Evolutionary conservation across 1,284 basidiomycete species (phyloP).

Genomic region (Ceratobasidium sp.): DNA sequence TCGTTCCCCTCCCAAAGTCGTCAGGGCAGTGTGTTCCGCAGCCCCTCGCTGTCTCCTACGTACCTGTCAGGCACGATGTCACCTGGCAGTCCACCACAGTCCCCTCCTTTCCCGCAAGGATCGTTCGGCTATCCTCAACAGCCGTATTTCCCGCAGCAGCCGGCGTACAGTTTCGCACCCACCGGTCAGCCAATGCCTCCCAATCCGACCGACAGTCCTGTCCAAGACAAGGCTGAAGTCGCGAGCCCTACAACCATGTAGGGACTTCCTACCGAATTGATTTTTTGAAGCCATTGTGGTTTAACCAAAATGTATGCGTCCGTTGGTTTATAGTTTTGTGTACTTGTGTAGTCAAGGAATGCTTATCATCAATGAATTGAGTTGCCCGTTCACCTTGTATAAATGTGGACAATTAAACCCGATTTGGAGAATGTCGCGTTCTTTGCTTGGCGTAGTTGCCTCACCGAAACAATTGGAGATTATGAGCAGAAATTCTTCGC

Average conservation of each 20-base stretch:
- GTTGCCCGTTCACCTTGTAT: too few relatives aligned
- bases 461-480: too few relatives aligned
- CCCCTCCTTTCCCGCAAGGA: background rate
- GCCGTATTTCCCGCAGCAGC: background rate
- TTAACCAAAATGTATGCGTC: background rate
- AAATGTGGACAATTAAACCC: too few relatives aligned
- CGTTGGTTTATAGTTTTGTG: background rate
- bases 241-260: background rate
- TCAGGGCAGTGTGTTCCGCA: conserved; percentile 11
- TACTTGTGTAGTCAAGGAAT: too few relatives aligned
- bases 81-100: background rate
- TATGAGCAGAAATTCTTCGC: too few relatives aligned
- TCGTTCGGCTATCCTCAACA: conserved; percentile 20
- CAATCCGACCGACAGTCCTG: conserved; percentile 14
- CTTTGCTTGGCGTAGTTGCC: too few relatives aligned
- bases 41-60: conserved; percentile 5
- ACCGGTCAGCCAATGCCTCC: background rate
- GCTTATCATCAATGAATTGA: too few relatives aligned
- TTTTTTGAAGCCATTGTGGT: background rate
- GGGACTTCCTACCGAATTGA: background rate
- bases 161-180: background rate
- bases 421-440: too few relatives aligned
- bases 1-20: background rate
- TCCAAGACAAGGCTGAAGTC: background rate
- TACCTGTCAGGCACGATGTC: background rate